Conservation (phyloP, 768 basidiomycete species). For the Saitozyma sp. region DNA sequence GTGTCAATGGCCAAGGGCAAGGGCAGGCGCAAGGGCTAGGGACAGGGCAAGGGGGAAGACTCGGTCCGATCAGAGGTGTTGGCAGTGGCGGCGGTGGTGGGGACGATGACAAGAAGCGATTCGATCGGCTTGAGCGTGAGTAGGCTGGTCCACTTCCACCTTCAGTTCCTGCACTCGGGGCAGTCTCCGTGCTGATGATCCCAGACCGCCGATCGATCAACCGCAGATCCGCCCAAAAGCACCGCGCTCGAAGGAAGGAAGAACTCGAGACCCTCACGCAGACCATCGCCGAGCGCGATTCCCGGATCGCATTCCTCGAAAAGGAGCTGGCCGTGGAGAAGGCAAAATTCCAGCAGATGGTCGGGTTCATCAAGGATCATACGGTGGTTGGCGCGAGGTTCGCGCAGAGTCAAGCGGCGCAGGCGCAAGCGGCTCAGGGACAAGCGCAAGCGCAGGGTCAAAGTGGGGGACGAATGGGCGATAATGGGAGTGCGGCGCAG, state of each 20-base stretch:
- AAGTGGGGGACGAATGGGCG: too few species aligned
- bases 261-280: conserved; percentile 10
- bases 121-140: conserved; percentile 16
- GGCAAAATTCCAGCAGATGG: conserved; percentile 11
- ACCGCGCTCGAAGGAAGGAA: conserved; percentile 16
- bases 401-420: too few species aligned
- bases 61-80: not conserved
- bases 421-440: too few species aligned
- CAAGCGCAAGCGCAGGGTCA: too few species aligned
- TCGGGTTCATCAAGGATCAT: conserved; percentile 3
- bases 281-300: conserved; percentile 5
- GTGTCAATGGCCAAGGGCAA: too few species aligned
- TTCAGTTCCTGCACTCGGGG: not conserved
- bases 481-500: too few species aligned
- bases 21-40: too few species aligned
- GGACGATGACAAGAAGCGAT: conserved; percentile 2
- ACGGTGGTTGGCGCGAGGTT: too few species aligned
- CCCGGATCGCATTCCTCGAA: conserved; percentile 11
- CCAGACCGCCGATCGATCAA: conserved; percentile 26
- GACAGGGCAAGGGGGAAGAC: not conserved
- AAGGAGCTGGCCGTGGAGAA: conserved; percentile 14
- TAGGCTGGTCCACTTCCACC: not conserved
- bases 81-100: not conserved
- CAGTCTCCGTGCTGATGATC: too few species aligned
- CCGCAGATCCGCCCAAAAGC: conserved; percentile 26